phyloP scores from a whole-genome alignment of 2,329 filamentous ascomycete species.

The Pseudogymnoascus sp. region DNA sequence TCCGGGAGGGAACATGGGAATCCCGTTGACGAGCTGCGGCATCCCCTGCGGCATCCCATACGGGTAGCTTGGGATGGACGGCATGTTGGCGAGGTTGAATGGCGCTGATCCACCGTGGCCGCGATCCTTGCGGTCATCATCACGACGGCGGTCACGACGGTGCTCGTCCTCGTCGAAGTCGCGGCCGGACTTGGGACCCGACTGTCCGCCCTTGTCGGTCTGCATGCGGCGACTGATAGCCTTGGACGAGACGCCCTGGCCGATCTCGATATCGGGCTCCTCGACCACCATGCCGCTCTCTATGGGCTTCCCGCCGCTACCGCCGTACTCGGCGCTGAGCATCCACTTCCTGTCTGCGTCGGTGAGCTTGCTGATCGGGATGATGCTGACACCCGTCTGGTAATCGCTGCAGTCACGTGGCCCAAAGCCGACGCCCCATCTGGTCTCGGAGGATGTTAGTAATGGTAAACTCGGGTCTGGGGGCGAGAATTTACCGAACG shows the following conservation, averaged over 20 bases:
- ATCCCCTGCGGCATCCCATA: conserved; percentile 17
- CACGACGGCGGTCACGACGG: conserved; percentile 18
- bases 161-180: conserved; percentile 27
- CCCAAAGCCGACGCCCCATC: conserved; percentile 96
- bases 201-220: conserved; percentile 58
- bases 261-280: conserved; percentile 97
- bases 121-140: conserved; percentile 16
- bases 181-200: conserved; percentile 52
- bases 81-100: conserved; percentile 18
- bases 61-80: conserved; percentile 17
- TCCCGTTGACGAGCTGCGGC: conserved; percentile 40
- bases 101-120: conserved; percentile 13
- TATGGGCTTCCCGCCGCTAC: conserved; percentile 77
- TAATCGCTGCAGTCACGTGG: conserved; percentile 97
- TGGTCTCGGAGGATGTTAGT: conserved; percentile 49
- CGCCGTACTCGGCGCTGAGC: conserved; percentile 85
- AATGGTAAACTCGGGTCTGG: background rate
- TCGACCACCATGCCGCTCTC: conserved; percentile 83
- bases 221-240: conserved; percentile 65
- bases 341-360: conserved; percentile 98
- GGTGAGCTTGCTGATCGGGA: conserved; percentile 85
- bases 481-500: conserved; percentile 16
- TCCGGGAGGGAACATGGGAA: conserved; percentile 43
- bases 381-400: conserved; percentile 81
- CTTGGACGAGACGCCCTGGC: conserved; percentile 93